Evolutionary conservation across 257 asterid genomes (phyloP).

Genomic region (Sherardia arvensis): DNA sequence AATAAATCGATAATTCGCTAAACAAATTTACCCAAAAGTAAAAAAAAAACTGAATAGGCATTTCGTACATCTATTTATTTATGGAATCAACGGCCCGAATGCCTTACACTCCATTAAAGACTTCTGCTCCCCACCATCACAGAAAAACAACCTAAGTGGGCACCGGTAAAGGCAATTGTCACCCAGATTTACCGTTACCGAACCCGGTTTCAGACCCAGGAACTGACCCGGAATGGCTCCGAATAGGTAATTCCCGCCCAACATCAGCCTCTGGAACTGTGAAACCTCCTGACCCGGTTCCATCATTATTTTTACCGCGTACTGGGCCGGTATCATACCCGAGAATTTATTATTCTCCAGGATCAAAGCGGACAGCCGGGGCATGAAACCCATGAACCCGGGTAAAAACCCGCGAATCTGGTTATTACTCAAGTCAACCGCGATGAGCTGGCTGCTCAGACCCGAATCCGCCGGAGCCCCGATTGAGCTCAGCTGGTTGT

Average conservation of each 20-base stretch:
- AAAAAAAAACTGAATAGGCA: not conserved
- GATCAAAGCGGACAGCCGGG: conserved; percentile 51
- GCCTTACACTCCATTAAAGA: conserved; percentile 56
- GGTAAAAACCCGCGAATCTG: conserved; percentile 60
- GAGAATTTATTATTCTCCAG: conserved; percentile 57
- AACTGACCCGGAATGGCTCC: conserved; percentile 80
- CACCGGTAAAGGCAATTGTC: conserved; percentile 83
- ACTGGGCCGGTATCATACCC: conserved; percentile 58
- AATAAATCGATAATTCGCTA: not conserved
- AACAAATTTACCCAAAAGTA: not conserved
- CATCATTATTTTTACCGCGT: conserved; percentile 30
- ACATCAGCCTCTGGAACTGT: conserved; percentile 53
- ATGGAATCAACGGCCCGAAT: conserved; percentile 56
- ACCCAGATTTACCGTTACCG: conserved; percentile 56
- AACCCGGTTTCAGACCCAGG: conserved; percentile 58
- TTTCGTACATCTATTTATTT: not conserved
- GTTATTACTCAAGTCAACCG: conserved; percentile 62
- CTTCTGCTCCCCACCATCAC: conserved; percentile 84
- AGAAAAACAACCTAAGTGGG: conserved; percentile 57
- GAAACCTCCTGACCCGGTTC: conserved; percentile 36
- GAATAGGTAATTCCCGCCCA: conserved; percentile 69
- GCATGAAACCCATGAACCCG: conserved; percentile 67
- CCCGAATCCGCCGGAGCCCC: conserved; percentile 34
- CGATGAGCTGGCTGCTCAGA: conserved; percentile 44
- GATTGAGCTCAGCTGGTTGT: conserved; percentile 47